Evolutionary conservation across 768 basidiomycete species (phyloP), one percentile per base, ranked within the genome.

Genomic region (Termitomyces sp.): DNA sequence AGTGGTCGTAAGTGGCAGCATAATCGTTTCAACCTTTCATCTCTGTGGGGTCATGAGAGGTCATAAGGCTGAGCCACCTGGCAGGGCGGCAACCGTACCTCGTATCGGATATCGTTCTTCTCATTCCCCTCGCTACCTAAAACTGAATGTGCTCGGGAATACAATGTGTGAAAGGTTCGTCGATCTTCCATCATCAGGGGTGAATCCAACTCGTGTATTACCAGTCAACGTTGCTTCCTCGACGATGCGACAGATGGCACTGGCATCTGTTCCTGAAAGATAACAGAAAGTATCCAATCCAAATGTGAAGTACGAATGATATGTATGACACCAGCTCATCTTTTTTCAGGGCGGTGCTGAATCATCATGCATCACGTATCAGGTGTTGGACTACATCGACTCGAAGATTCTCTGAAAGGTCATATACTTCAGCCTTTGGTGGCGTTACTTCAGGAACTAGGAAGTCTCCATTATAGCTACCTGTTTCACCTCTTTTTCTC

Each of bases 201-300:
- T 14, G 30, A 32, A 48, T n/a, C 7, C n/a, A n/a, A 5, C 42
- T 27, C 27, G n/a, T 30, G 45, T 27, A 5, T n/a, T 37, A 5
- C 47, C 24, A 16, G 36, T 44, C 24, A 26, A n/a, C n/a, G n/a
- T 32, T 52, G 34, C 24, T 52, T 59, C 44, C 45, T 53, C 44
- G 22, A 26, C 47, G 34, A 53, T 43, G 40, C 51, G 46, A 39
- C 47, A 50, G 12, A 55, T 27, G 36, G 32, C 27, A 34, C 9
- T 26, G 33, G 20, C 48, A 44, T 32, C 52, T 12, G 53, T 56
- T 53, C 59, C 59, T 56, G 57, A 44, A 32, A 20, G 42, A 57
- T 52, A 42, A 12, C 42, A 46, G 20, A 40, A 52, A 40, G 32
- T 32, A 20, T 33, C 32, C 32, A 48, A 37, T 52, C 37, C 49